phyloP scores from a whole-genome alignment of 306 rosid genomes.

The Canavalia gladiata region DNA sequence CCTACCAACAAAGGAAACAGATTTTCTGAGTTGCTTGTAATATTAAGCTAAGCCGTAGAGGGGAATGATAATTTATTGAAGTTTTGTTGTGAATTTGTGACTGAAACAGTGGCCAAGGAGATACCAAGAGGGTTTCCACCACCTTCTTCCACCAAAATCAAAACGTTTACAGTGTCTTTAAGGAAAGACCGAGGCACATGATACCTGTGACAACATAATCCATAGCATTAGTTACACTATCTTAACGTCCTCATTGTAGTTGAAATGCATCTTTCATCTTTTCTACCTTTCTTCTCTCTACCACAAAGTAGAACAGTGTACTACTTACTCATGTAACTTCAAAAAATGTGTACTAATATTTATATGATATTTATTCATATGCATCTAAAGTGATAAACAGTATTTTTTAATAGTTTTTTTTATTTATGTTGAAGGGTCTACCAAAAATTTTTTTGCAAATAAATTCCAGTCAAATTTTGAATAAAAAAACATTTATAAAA shows the following conservation, averaged over 20 bases:
- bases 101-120: constrained; percentile 58
- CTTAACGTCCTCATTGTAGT: background rate
- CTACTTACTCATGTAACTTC: too few species aligned
- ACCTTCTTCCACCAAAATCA: constrained; percentile 72
- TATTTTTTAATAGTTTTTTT: too few species aligned
- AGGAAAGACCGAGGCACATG: constrained; percentile 72
- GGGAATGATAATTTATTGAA: constrained; percentile 48
- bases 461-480: too few species aligned
- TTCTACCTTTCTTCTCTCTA: background rate
- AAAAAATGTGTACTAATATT: too few species aligned
- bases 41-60: constrained; percentile 25
- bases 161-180: constrained; percentile 53
- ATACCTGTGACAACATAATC: constrained; percentile 55
- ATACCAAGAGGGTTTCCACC: constrained; percentile 76
- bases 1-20: too few species aligned
- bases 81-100: constrained; percentile 27
- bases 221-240: constrained; percentile 14
- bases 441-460: too few species aligned
- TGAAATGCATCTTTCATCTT: background rate
- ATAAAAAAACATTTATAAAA: too few species aligned
- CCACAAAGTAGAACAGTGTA: too few species aligned
- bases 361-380: too few species aligned
- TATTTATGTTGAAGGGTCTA: too few species aligned
- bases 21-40: background rate
- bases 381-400: too few species aligned